Evolutionary conservation across 139 green algal species (phyloP), one percentile per base, ranked within the genome.

Genomic region (Volvox reticuliferus): DNA sequence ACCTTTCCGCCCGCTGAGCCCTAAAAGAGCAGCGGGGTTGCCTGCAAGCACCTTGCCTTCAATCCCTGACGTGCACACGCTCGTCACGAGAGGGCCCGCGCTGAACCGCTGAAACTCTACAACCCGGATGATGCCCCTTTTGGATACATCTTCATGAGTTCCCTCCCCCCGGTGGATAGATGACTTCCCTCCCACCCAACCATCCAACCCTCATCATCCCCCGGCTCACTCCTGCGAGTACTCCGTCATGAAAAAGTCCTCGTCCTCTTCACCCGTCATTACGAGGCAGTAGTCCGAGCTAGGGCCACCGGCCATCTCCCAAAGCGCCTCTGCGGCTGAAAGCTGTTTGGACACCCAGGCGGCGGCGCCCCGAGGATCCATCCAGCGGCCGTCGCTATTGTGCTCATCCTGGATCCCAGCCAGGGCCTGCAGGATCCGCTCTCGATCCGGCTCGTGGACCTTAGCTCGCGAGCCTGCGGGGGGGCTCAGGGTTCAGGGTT

Each of bases 211-310:
- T 24, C 68, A 50, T 35, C 26, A 35, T 26, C 30, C 37, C 32
- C 35, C 55, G 17, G 75, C 92, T 93, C 87, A 94, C 92, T 96
- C 91, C 68, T 95, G 93, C 33, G 90, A 71, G 68, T 91, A 94
- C 65, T 95, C 92, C 5, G 89, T 89, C 90, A 94, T 95, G 91
- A 96, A 96, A 71, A 95, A 96, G 35, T 87, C 73, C 86, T 95
- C 85, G 55, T 96, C 94, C 18, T 85, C 91, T 12, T 93, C 91
- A 0, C 67, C 50, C 33, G 36, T 63, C 35, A 93, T 91, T 1
- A 94, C 86, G n/a, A 96, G 92, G n/a, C 87, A 87, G 69, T 95
- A 96, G 86, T 96, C 94, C 18, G 78, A 73, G 73, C 13, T 71
- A 33, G 30, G 55, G 35, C 75, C 85, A 71, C 73, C 87, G 68